Evolutionary conservation across 2,329 filamentous ascomycete species (phyloP).

Genomic region (Fusarium pseudograminearum): DNA sequence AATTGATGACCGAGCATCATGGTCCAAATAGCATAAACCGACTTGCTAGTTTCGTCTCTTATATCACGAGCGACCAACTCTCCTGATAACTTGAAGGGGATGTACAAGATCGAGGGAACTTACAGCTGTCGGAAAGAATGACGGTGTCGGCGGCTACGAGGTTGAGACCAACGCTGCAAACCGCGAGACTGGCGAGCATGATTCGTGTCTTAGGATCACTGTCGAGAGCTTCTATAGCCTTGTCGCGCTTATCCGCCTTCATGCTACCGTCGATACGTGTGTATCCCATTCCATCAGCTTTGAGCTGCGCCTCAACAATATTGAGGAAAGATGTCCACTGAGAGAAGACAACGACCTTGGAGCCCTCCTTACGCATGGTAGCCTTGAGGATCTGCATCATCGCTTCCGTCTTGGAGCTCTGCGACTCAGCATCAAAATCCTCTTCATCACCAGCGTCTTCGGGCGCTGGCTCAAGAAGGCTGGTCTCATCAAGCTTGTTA

Average conservation of each 20-base stretch:
- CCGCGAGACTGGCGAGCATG: conserved; percentile 83
- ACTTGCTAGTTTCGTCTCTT: too few relatives aligned
- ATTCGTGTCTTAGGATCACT: conserved; percentile 75
- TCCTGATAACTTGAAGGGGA: not conserved
- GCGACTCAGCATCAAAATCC: conserved; percentile 70
- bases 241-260: conserved; percentile 76
- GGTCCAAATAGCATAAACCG: too few relatives aligned
- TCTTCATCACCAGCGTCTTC: conserved; percentile 61
- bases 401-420: conserved; percentile 86
- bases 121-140: conserved; percentile 81
- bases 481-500: conserved; percentile 70
- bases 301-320: conserved; percentile 76
- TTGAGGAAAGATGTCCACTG: conserved; percentile 83
- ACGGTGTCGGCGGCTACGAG: conserved; percentile 88
- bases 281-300: conserved; percentile 69
- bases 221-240: conserved; percentile 75
- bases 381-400: conserved; percentile 80
- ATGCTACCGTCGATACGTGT: conserved; percentile 86
- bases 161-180: conserved; percentile 88
- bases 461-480: conserved; percentile 73
- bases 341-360: conserved; percentile 79
- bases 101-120: conserved; percentile 40
- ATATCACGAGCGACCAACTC: too few relatives aligned
- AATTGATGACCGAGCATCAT: too few relatives aligned
- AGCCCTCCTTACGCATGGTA: conserved; percentile 70